Base-by-base conservation (phyloP, 441 rosid species). In the Macaranga tanarius region DNA sequence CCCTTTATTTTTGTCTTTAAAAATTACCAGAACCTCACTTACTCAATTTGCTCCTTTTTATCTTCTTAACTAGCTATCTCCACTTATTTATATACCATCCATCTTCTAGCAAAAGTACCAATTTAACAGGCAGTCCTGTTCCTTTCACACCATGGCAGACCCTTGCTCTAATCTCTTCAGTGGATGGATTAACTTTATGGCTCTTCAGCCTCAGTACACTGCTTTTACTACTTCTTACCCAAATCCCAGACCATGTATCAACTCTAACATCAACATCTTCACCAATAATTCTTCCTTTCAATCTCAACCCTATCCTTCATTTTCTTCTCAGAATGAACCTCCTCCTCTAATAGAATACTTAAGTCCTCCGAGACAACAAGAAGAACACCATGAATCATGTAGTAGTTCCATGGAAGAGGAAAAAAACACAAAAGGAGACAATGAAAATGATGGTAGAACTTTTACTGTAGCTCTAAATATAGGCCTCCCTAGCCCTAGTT, bases 391-490 rank as follows among this genome's bases (percentile, higher is more conserved):
- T 5, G 77, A 79, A 25, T 74, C 65, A 25, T 71, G 80, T 16
- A 54, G 55, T 63, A 78, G 61, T 42, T 80, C 84, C 44, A 64
- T 70, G 64, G 84, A 85, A 44, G 82, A 76, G 19, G 79, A 80
- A 69, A 80, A 40, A 51, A 72, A 11, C 74, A 52, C 34, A 64
- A 56, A 44, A 44, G 67, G 57, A 23, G 67, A 70, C 5, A 67
- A 28, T 34, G 73, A 50, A 11, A 72, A 28, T 54, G 77, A 47
- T 22, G 76, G 57, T 15, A 83, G 77, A 42, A 62, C 58, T 20
- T 84, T 78, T 26, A 61, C 86, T 23, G 86, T 88, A 34, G 85
- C 88, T 68, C 83, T 90, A 57, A 81, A 86, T 55, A 80, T 90
- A 63, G 92, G 92, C 22, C 86, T 83, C 2, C 87, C 88, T 23